Conservation (phyloP, 2,329 filamentous ascomycete species). For the Talaromyces sp. region DNA sequence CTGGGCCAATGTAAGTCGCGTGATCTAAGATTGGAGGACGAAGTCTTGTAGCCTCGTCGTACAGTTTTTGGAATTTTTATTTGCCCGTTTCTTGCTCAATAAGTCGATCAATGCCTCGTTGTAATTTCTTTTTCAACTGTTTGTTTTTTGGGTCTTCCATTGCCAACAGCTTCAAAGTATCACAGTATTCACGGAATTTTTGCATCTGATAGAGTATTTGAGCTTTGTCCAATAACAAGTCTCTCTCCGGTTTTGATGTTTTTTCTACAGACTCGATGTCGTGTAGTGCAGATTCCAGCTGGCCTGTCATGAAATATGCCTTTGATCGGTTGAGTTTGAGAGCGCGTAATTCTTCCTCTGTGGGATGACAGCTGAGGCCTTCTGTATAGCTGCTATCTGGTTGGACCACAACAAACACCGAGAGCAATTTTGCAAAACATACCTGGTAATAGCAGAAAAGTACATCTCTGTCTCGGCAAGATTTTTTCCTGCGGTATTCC, state of each 20-base stretch:
- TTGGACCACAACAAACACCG: not conserved
- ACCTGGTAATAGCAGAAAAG: not conserved
- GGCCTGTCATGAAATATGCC: not conserved
- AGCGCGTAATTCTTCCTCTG: not conserved
- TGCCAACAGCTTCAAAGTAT: not conserved
- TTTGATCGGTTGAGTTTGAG: not conserved
- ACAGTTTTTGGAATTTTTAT: not conserved
- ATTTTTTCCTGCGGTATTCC: not conserved
- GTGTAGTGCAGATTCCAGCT: not conserved
- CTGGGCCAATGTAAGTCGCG: slow-evolving; percentile 41
- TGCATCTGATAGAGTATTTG: not conserved
- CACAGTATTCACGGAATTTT: not conserved
- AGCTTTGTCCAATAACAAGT: not conserved
- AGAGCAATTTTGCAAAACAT: not conserved
- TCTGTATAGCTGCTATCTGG: not conserved
- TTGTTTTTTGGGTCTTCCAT: not conserved
- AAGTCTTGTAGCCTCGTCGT: not conserved
- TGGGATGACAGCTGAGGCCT: not conserved
- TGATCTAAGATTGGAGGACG: slow-evolving; percentile 35
- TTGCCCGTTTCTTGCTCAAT: not conserved
- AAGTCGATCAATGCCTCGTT: not conserved
- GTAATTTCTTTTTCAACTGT: not conserved
- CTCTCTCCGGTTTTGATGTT: not conserved
- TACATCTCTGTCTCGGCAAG: not conserved
- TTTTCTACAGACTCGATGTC: not conserved